Evolutionary conservation across 78 protist species (phyloP), one percentile per base, ranked within the genome.

Genomic region (Pigoraptor vietnamica): DNA sequence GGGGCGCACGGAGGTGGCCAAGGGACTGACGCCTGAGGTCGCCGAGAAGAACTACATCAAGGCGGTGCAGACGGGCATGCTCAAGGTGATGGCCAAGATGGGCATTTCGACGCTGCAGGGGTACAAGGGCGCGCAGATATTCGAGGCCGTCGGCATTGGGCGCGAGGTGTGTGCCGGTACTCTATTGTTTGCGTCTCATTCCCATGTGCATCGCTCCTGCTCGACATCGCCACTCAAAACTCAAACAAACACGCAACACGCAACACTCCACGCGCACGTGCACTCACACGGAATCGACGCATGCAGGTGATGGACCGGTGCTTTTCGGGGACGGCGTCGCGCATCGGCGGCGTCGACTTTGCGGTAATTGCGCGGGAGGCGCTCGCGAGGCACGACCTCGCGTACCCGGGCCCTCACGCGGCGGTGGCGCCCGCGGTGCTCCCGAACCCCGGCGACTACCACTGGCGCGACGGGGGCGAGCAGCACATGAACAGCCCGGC

Each of bases 51-150:
- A 95, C 96, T 94, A 86, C 93, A 86, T 91, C 90, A 35, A 81
- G 37, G 91, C 98, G 29, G 29, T 93, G 40, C 94, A 94, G 86
- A 55, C 40, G n/a, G 98, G 98, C 25, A 40, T 96, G 88, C 55
- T 90, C 90, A 95, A 95, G 92, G 93, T 95, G 82, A 95, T 97
- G 93, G 93, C 97, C 86, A 97, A 97, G 96, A 97, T 96, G 93
- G 98, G 98, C 34, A 96, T 97, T 95, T 95, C 97, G 87, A 94
- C 96, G 33, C 95, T 97, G 39, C 39, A 93, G 86, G 40, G 93
- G 32, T 97, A 96, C 97, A 90, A 94, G 56, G 98, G 97, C 86
- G 98, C 98, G 10, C 97, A 96, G 94, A 95, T 97, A 86, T 97
- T 97, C 93, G 98, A 97, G 96, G 97, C 97, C 34, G 89, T 97